These are phyloP conservation scores for Cladophialophora yegresii DNA, from an alignment of 2,329 filamentous ascomycete genomes.

Conservation along the genomic window DNA sequence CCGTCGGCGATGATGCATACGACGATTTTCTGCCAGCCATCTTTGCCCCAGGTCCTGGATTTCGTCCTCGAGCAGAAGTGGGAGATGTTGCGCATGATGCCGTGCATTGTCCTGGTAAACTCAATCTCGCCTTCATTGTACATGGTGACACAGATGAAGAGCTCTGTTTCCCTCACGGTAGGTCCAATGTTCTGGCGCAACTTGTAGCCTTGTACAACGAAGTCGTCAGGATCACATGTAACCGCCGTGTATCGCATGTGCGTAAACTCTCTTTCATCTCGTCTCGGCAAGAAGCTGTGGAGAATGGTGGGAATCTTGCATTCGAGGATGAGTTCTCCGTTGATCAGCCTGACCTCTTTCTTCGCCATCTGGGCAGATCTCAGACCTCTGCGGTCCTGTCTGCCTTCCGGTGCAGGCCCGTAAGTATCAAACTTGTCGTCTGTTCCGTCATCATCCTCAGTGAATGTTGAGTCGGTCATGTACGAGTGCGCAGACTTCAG, in stretches of 20 bases:
- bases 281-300: constrained; percentile 90
- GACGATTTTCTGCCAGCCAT: constrained; percentile 98
- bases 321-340: constrained; percentile 94
- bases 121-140: constrained; percentile 98
- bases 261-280: constrained; percentile 94
- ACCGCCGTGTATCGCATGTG: constrained; percentile 99
- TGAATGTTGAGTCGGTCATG: constrained; percentile 62
- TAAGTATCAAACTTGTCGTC: constrained; percentile 71
- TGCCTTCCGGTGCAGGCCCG: constrained; percentile 80
- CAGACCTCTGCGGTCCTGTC: constrained; percentile 84
- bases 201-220: constrained; percentile 84
- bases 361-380: constrained; percentile 83
- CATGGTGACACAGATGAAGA: constrained; percentile 98
- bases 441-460: constrained; percentile 50
- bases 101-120: constrained; percentile 97
- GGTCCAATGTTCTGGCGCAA: constrained; percentile 85
- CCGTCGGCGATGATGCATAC: constrained; percentile 96
- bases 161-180: constrained; percentile 83
- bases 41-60: constrained; percentile 93
- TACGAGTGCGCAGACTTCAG: constrained; percentile 66
- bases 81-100: constrained; percentile 95
- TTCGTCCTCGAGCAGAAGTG: constrained; percentile 93
- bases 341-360: constrained; percentile 94
- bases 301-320: constrained; percentile 99
- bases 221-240: constrained; percentile 97